Evolutionary conservation across 2,329 filamentous ascomycete genomes (phyloP).

Genomic region (Claviceps africana): DNA sequence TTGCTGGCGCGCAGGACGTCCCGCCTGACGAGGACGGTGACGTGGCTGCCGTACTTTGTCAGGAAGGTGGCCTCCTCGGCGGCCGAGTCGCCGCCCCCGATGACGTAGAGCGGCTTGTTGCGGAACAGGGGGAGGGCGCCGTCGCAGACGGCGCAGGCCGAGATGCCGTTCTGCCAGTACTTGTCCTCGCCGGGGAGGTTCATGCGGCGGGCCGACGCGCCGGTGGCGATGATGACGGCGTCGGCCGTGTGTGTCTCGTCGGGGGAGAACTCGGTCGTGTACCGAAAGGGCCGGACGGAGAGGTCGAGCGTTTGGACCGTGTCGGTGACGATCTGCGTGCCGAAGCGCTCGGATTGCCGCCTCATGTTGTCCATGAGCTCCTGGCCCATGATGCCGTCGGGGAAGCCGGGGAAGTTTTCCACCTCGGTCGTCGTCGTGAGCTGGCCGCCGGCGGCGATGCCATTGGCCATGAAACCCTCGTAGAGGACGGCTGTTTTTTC

Average conservation of each 20-base stretch:
- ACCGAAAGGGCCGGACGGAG: slow-evolving; percentile 72
- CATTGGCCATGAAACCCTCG: slow-evolving; percentile 95
- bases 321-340: slow-evolving; percentile 84
- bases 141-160: slow-evolving; percentile 93
- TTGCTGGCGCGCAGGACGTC: slow-evolving; percentile 78
- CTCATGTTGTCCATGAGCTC: slow-evolving; percentile 95
- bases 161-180: slow-evolving; percentile 96
- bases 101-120: slow-evolving; percentile 88
- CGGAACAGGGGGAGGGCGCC: slow-evolving; percentile 95
- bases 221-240: slow-evolving; percentile 84
- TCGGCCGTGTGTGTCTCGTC: slow-evolving; percentile 78
- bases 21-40: slow-evolving; percentile 81
- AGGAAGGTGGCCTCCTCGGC: slow-evolving; percentile 96
- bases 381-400: slow-evolving; percentile 70
- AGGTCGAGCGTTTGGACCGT: slow-evolving; percentile 84
- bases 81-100: slow-evolving; percentile 90
- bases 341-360: slow-evolving; percentile 79
- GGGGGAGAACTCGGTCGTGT: slow-evolving; percentile 81
- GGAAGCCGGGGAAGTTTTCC: slow-evolving; percentile 96
- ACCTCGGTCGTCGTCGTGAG: slow-evolving; percentile 96
- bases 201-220: slow-evolving; percentile 77
- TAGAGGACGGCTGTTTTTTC: slow-evolving; percentile 60
- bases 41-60: slow-evolving; percentile 92
- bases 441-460: slow-evolving; percentile 90
- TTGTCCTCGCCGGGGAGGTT: slow-evolving; percentile 76